These are phyloP conservation scores for Emydomyces testavorans DNA, from an alignment of 2,329 filamentous ascomycete species.

Conservation along the genomic window DNA sequence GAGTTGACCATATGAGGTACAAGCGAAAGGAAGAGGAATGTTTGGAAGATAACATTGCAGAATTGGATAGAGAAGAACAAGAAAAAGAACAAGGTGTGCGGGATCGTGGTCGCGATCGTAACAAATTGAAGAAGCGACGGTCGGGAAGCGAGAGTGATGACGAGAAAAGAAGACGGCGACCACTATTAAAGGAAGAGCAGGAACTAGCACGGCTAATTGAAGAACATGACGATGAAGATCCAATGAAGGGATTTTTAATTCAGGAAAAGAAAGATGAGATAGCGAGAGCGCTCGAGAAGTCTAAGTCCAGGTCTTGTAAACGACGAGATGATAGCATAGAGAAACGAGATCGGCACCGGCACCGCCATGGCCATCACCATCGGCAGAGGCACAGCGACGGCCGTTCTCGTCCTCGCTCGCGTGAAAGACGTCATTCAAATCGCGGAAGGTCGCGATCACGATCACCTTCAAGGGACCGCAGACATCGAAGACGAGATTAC, in stretches of 20 bases:
- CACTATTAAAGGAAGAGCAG: conserved; percentile 65
- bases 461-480: conserved; percentile 14
- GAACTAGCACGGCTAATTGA: conserved; percentile 64
- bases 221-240: conserved; percentile 87
- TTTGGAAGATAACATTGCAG: conserved; percentile 40
- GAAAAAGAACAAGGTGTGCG: conserved; percentile 28
- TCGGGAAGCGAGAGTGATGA: conserved; percentile 38
- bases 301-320: conserved; percentile 24
- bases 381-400: conserved; percentile 26
- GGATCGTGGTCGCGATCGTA: background rate
- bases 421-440: conserved; percentile 21
- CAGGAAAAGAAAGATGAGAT: conserved; percentile 87
- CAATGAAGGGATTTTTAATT: conserved; percentile 87
- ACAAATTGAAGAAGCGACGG: conserved; percentile 18
- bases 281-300: conserved; percentile 52
- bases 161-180: conserved; percentile 41
- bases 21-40: conserved; percentile 66
- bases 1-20: conserved; percentile 88
- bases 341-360: conserved; percentile 31
- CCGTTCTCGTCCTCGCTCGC: conserved; percentile 25
- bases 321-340: conserved; percentile 28
- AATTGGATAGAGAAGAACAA: conserved; percentile 38
- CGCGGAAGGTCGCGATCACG: conserved; percentile 22
- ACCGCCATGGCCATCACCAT: conserved; percentile 38
- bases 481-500: conserved; percentile 23